A percentile compares a stretch with the other conserved stretches of the same genome.
Evolutionary conservation across 2,329 filamentous ascomycete species (phyloP).

Genomic region (Penicillium sp.): DNA sequence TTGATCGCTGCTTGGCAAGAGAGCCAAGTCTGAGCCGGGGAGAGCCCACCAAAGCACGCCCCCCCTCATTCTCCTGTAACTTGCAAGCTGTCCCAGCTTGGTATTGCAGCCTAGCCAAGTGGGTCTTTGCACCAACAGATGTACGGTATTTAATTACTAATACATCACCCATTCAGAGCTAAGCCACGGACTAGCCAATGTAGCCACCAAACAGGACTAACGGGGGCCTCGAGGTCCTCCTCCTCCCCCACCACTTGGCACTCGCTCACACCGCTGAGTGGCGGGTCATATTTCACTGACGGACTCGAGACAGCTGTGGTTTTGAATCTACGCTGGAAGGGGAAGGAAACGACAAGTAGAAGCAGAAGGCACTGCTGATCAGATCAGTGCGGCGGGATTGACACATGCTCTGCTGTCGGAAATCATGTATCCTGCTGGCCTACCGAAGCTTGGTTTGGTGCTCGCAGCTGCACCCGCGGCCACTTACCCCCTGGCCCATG

Average conservation of each 20-base stretch:
- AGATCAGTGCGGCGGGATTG: not conserved
- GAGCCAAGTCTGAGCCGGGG: conserved; percentile 1
- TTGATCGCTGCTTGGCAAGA: not conserved
- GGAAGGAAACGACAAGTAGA: not conserved
- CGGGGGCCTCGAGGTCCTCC: not conserved
- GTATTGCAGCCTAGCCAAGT: not conserved
- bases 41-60: not conserved
- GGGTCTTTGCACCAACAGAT: not conserved
- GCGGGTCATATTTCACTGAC: not conserved
- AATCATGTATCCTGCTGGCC: not conserved
- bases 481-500: not conserved
- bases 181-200: not conserved
- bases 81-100: not conserved
- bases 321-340: not conserved
- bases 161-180: not conserved
- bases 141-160: not conserved
- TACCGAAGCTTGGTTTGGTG: not conserved
- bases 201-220: not conserved
- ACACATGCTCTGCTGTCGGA: not conserved
- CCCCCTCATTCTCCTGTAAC: not conserved
- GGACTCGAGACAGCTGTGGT: not conserved
- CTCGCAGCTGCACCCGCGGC: not conserved
- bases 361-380: not conserved
- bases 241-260: not conserved
- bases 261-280: not conserved